A percentile compares a stretch with the other conserved stretches of the same genome.
These are phyloP conservation scores for Alternaria ethzedia DNA, from an alignment of 2,329 filamentous ascomycete species.

Conservation along the genomic window DNA sequence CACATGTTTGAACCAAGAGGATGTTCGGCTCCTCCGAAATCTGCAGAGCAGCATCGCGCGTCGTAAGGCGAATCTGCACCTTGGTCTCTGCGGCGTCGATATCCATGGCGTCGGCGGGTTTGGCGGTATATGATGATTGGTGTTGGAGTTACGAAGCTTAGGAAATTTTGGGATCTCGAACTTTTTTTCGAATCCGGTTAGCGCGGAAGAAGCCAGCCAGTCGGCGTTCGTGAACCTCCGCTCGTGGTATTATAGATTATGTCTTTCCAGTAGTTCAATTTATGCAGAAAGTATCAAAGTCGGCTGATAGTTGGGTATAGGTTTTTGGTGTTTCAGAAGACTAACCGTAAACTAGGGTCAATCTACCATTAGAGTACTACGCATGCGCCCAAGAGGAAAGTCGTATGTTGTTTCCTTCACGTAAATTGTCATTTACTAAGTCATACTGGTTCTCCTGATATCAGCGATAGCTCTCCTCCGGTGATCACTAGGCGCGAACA, in stretches of 20 bases:
- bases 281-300: neutral
- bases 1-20: constrained; percentile 43
- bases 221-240: constrained; percentile 31
- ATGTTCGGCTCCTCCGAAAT: constrained; percentile 42
- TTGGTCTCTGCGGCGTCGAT: constrained; percentile 35
- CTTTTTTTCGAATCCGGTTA: constrained; percentile 37
- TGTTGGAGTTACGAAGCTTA: constrained; percentile 22
- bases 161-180: constrained; percentile 35
- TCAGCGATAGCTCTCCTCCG: constrained; percentile 64
- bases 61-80: constrained; percentile 46
- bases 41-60: constrained; percentile 41
- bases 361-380: neutral
- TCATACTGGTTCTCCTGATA: constrained; percentile 51
- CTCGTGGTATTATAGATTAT: neutral
- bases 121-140: constrained; percentile 1
- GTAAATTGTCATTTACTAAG: constrained; percentile 4
- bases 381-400: neutral
- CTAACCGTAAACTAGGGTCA: neutral
- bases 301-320: too few species aligned
- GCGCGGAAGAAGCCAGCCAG: constrained; percentile 28
- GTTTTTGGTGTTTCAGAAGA: neutral
- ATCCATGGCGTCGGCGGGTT: constrained; percentile 30
- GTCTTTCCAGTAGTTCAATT: neutral
- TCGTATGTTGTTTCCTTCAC: neutral
- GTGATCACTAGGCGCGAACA: constrained; percentile 69